Conservation (phyloP, 2,329 filamentous ascomycete genomes). For the Aspergillus bombycis region DNA sequence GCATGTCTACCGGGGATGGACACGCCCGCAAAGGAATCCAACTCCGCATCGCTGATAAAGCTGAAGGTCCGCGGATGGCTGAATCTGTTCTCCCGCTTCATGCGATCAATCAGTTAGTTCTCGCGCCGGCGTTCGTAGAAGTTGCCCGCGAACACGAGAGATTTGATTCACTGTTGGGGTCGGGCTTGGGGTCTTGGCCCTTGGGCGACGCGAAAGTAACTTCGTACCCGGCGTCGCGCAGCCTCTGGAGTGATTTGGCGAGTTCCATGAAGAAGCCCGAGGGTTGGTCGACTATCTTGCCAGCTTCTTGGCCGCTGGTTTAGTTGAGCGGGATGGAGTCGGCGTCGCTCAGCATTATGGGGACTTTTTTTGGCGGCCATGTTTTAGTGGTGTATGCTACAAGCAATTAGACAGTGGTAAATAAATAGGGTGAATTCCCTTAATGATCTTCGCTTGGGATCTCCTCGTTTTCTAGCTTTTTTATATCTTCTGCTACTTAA, state of each 20-base stretch:
- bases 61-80: constrained; percentile 40
- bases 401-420: no score
- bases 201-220: constrained; percentile 51
- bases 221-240: constrained; percentile 44
- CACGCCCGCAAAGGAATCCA: constrained; percentile 44
- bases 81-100: constrained; percentile 52
- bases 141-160: constrained; percentile 51
- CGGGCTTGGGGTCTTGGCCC: constrained; percentile 46
- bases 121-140: constrained; percentile 49
- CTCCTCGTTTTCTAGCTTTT: background rate
- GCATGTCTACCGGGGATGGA: constrained; percentile 53
- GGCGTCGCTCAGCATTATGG: constrained; percentile 51
- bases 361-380: constrained; percentile 45
- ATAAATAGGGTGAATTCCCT: no score
- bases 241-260: constrained; percentile 40
- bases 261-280: constrained; percentile 45
- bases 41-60: constrained; percentile 44
- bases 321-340: constrained; percentile 42
- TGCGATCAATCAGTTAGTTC: constrained; percentile 45
- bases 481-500: background rate
- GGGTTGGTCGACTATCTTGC: constrained; percentile 32
- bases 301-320: constrained; percentile 23
- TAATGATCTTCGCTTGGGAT: no score
- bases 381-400: background rate
- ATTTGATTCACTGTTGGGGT: constrained; percentile 47